Base-by-base conservation (phyloP, 192 early-diverging fungal genomes). In the Entrophospora sp. region DNA sequence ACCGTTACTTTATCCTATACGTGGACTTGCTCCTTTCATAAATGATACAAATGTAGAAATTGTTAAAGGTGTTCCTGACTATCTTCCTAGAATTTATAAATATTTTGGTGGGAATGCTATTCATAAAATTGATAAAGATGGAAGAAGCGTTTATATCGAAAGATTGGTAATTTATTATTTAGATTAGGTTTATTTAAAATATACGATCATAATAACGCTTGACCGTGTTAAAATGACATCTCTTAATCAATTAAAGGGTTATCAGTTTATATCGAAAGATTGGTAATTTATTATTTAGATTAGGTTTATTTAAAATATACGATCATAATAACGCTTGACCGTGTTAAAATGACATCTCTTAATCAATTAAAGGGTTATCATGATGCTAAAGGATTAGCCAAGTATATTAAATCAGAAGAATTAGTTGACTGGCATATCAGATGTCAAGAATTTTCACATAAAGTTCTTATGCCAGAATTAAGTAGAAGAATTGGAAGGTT, bases 61-160 rank as follows among this genome's bases (percentile, higher is more conserved):
- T 1, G 71, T 70, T 37, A 69, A 75, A 4, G 79, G 77, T 43
- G 75, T 87, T 6, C 79, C 83, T n/a, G 86, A 88, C n/a, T 74
- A 76, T 42, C 81, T 85, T 30, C 71, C 86, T 25, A 77, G 81
- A 42, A 77, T 88, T 28, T 77, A 80, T 65, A 75, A 68, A 35
- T 82, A 82, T 55, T 83, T 89, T 75, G 88, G 88, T 12, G 88
- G 88, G 55, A 81, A 81, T 43, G 78, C 78, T 76, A 77, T 86
- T 61, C 96, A 98, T 78, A 94, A 94, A 64, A 82, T 79, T 61
- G 96, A 98, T 81, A 93, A 87, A 69, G 77, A 85, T 30, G 96
- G 94, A 18, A 83, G 90, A 61, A 91, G 93, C 4, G 73, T 98
- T 51, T 98, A 95, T 70, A 87, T 96, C 69, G 96, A 98, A 79